A percentile compares a stretch with the other conserved stretches of the same genome.
These are phyloP conservation scores for Termitomyces eurrhizus DNA, from an alignment of 768 basidiomycete genomes.

Conservation along the genomic window DNA sequence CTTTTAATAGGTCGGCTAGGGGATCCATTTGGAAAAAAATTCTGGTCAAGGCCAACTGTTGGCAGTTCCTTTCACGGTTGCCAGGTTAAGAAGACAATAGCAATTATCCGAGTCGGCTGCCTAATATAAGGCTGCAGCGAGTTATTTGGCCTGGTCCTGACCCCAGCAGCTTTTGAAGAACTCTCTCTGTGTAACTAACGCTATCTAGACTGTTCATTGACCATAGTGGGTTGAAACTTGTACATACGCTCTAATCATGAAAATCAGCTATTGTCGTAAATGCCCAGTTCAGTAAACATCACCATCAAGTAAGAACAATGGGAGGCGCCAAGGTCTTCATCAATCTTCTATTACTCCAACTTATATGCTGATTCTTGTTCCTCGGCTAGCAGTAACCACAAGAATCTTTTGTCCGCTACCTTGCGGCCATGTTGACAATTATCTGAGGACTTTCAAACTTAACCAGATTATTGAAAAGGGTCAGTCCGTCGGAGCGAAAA, in stretches of 20 bases:
- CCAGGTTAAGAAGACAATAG: slow-evolving; percentile 2
- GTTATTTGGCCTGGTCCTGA: not conserved
- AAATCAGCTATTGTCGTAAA: not conserved
- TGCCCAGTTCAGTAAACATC: not conserved
- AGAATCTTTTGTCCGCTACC: not conserved
- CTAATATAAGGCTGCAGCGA: not conserved
- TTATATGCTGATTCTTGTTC: not conserved
- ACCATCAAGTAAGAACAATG: slow-evolving; percentile 1
- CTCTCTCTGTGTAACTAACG: not conserved
- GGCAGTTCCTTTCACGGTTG: slow-evolving; percentile 5
- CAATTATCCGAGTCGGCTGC: not conserved
- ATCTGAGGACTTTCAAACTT: not conserved
- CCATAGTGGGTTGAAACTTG: not conserved
- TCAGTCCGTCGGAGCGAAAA: not conserved
- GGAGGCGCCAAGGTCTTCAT: not conserved
- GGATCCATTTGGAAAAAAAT: slow-evolving; percentile 1
- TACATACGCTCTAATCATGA: not conserved
- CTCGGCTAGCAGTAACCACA: not conserved
- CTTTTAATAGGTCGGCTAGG: not conserved
- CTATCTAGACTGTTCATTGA: not conserved
- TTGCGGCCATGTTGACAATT: not conserved
- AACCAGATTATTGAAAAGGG: not conserved
- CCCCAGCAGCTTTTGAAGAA: not conserved
- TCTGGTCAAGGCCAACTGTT: not conserved
- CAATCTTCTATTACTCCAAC: not conserved